phyloP scores from a whole-genome alignment of 1,139 yeast genomes.

The Blastobotrys buckinghamii region DNA sequence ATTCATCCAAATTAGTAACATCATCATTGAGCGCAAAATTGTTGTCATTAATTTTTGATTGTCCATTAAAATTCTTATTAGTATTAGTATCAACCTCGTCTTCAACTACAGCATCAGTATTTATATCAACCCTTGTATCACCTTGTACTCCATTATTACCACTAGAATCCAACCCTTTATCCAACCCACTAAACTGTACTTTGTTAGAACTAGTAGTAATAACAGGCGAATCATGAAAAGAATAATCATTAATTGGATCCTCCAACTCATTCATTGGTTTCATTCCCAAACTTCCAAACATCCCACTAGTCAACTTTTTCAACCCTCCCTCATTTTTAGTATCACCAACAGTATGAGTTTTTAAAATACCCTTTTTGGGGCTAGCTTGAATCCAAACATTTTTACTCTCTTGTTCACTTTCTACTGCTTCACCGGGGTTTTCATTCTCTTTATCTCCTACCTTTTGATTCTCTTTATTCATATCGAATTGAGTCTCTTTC shows the following conservation, averaged over 20 bases:
- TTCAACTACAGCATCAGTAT: too few species aligned
- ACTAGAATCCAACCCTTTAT: too few species aligned
- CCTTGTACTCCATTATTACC: too few species aligned
- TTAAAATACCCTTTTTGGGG: background rate
- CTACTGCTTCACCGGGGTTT: too few species aligned
- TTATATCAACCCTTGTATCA: too few species aligned
- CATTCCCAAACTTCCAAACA: background rate
- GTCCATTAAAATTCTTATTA: too few species aligned
- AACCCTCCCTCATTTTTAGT: background rate
- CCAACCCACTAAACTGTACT: too few species aligned
- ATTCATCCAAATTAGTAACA: background rate
- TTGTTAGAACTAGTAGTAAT: background rate
- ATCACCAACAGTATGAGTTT: too few species aligned
- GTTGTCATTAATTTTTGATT: background rate
- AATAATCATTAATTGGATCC: background rate
- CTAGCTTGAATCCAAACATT: slow-evolving; percentile 8
- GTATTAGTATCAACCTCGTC: too few species aligned
- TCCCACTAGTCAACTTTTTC: background rate
- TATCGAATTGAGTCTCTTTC: background rate
- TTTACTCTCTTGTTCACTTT: background rate
- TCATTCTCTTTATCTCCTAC: background rate
- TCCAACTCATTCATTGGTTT: background rate
- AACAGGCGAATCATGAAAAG: background rate
- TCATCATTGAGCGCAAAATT: background rate
- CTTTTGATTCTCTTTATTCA: background rate